Evolutionary conservation across 2,329 filamentous ascomycete genomes (phyloP), one percentile per base, ranked within the genome.

Genomic region (Penicillium sp.): DNA sequence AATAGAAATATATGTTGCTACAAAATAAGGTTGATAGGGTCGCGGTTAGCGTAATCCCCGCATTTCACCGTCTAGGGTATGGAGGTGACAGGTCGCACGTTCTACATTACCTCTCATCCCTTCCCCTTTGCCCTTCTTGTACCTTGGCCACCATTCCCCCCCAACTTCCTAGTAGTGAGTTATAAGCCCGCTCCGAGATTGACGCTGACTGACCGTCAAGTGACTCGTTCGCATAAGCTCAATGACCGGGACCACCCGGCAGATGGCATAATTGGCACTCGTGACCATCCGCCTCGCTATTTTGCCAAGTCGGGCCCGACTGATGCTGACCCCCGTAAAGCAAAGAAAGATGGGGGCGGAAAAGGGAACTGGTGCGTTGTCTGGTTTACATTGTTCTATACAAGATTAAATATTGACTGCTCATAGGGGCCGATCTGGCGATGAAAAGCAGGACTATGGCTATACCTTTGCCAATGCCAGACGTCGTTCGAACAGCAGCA

Each of bases 161-260:
- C 44, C 28, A 29, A 27, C 4, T 29, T 15, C 25, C 12, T n/a
- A 40, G 12, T 6, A 49, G 47, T 49, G 35, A 49, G 47, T 27
- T 7, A 12, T 10, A 2, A 27, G n/a, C 8, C 20, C 25, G 9
- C 10, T 12, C 8, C 12, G 8, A 18, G 12, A 20, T 24, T 18
- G 20, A 46, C 18, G n/a, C 42, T 7, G 29, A 42, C 45, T 56
- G 27, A 47, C 41, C 9, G 18, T 38, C 27, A 62, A 95, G 91
- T 98, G 92, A 96, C 93, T 78, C 92, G 93, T 72, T 95, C 92
- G 59, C 89, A 92, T 83, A 98, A 97, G 80, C 82, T 80, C 78
- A 95, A 90, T 76, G 89, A 95, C 74, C 91, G 91, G 75, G 87
- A 95, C 79, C 88, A 95, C 77, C 83, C 83, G 64, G 87, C 81